Base-by-base conservation (phyloP, 176 grass and related monocot species). In the Oryza rufipogon region DNA sequence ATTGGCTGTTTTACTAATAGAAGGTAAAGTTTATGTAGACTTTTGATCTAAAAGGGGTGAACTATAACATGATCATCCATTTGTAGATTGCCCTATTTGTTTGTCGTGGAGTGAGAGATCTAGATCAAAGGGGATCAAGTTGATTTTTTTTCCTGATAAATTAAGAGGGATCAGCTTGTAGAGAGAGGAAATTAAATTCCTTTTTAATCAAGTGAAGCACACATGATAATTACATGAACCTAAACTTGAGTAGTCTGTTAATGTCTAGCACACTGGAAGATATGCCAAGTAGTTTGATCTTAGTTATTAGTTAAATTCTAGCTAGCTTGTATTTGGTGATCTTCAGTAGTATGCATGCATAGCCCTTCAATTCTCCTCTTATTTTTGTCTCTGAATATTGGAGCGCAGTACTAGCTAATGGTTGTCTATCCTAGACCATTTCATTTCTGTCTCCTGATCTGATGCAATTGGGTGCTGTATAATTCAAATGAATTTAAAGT, bases 51-150 rank as follows among this genome's bases (percentile, higher is more conserved):
- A 42, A 42, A 45, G 60, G 67, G 33, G 60, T 2, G 12, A 4
- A 19, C 3, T 74, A 19, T 20, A 20, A 32, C 78, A 60, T 83
- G 20, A 23, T 63, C n/a, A 63, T 90, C 69, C 49, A 74, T 86
- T 36, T 32, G 32, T 30, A 28, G 63, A 80, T 75, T 79, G 84
- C 28, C 39, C 69, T 79, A 83, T 87, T 42, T 80, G 74, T 70
- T 87, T 87, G 88, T 87, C 80, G n/a, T 61, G 19, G 68, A 39
- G 69, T 34, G 88, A 42, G 14, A 75, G 84, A 90, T 87, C 84
- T 74, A 78, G 66, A 56, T 79, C n/a, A 68, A 30, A 32, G 73
- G 80, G 73, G 44, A 84, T 81, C 71, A 20, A 3, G 9, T 58
- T 58, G 45, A 66, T 76, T 58, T 58, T 58, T 58, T 58, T 58